Evolutionary conservation across 2,329 filamentous ascomycete genomes (phyloP), one percentile per base, ranked within the genome.

Genomic region (Grosmannia serpens): DNA sequence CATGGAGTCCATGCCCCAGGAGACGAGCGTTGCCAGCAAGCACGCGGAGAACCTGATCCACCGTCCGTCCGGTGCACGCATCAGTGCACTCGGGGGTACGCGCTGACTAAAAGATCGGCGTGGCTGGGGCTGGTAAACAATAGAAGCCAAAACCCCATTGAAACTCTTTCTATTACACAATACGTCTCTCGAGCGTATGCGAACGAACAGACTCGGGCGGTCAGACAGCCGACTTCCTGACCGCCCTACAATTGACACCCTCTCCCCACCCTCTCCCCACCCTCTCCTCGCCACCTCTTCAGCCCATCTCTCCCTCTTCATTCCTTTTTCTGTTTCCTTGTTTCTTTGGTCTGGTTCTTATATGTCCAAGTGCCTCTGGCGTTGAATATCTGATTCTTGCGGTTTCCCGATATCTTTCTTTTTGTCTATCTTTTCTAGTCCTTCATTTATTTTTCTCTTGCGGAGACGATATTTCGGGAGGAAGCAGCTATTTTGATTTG

Each of bases 31-130:
- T 60, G 75, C 84, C 56, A 74, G 77, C 67, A 84, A 83, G 73
- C 81, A 83, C 67, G 72, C 76, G 60, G 73, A 77, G 62, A 78
- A 77, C 63, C 74, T 86, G 62, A 77, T 86, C 57, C 81, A 84
- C 70, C 74, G 83, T 60, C 77, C 83, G 1, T 81, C 83, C 6
- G 83, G 83, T 58, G 83, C 83, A 29, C 73, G 83, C 62, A 85
- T 86, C 69, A 85, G 82, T 65, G 83, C 83, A 56, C 74, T 86
- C 9, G 83, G 83, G 8, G 74, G 75, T 59, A 72, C 76, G 55
- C 78, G 80, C 63, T 80, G 65, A 67, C 63, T 64, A 13, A 61
- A 62, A 60, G 62, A 64, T 62, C 61, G 64, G 56, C 61, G 63
- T 22, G 64, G 62, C 31, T 65, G 63, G 63, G 63, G 63, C 13